Evolutionary conservation across 1,284 basidiomycete genomes (phyloP).

Genomic region (Fistulinella staudtii): DNA sequence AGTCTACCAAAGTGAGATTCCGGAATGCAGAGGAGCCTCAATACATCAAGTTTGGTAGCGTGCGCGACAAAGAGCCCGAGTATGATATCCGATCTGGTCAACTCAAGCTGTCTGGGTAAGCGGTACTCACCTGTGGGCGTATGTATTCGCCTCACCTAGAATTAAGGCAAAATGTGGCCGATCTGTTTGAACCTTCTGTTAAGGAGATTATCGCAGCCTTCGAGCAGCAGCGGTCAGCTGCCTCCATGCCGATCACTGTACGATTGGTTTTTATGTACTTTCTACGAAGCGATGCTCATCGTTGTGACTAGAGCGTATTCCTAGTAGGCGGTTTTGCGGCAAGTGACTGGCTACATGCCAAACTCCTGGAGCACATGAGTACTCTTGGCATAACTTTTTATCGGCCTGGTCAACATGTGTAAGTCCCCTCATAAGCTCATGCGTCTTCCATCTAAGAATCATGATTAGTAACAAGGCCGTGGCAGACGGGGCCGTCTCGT

Average conservation of each 20-base stretch:
- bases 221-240: conserved; percentile 26
- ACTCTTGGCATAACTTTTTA: conserved; percentile 25
- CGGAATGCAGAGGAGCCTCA: conserved; percentile 37
- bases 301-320: conserved; percentile 28
- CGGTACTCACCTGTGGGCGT: neutral
- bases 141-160: conserved; percentile 4
- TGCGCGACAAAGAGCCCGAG: conserved; percentile 39
- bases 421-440: conserved; percentile 15
- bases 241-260: conserved; percentile 3
- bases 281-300: neutral
- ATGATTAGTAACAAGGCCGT: conserved; percentile 49
- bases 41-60: conserved; percentile 45
- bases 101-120: conserved; percentile 40
- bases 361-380: conserved; percentile 32
- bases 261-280: neutral
- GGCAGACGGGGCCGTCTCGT: conserved; percentile 50
- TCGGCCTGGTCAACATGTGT: conserved; percentile 37
- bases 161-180: conserved; percentile 36
- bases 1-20: conserved; percentile 45
- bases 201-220: conserved; percentile 38
- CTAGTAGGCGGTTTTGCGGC: conserved; percentile 47
- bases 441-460: conserved; percentile 15
- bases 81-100: conserved; percentile 43
- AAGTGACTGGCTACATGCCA: conserved; percentile 42
- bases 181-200: conserved; percentile 44